Evolutionary conservation across 2,329 filamentous ascomycete species (phyloP), one percentile per base, ranked within the genome.

Genomic region (Aureobasidium namibiae): DNA sequence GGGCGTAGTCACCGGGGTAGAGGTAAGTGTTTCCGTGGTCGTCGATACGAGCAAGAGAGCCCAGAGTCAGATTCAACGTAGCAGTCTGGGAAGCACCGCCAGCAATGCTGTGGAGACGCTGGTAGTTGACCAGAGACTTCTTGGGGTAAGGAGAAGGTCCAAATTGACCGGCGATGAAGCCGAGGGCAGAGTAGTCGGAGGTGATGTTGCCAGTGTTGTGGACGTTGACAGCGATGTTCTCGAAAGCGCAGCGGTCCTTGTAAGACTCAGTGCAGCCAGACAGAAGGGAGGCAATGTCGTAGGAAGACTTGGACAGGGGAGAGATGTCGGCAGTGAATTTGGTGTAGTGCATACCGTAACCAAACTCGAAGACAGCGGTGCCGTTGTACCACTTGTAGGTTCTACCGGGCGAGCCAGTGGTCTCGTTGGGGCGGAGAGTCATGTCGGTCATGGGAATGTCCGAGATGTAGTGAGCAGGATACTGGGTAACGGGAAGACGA

Each of bases 361-460:
- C 82, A 59, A 84, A 85, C 0, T 76, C 75, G 52, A 78, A 75
- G 2, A 82, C 74, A 0, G 78, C 73, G n/a, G 71, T 70, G 33
- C 74, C 74, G 4, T 74, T 73, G 67, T 81, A 85, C 81, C 81
- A 85, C 63, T 76, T 78, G 64, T 85, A 84, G 0, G 82, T 85
- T 7, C 81, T 72, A 16, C 82, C 81, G 0, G 81, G 80, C 44
- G 73, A 77, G 42, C 54, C 54, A 24, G 54, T 57, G 14, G 63
- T 67, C 24, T 56, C 65, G 59, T 73, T 73, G 1, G 80, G 79
- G 1, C 80, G 76, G 26, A 85, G 70, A 2, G 72, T 72, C 81
- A 84, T 84, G 62, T 84, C 75, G 1, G 78, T 81, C 73, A 81
- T 80, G 0, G 76, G 75, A 3, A 82, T 75, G 42, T 78, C 69